Percentiles rank a stretch among this genome's conserved stretches.
These are phyloP conservation scores for Vicia villosa DNA, from an alignment of 306 rosid genomes.

Conservation along the genomic window DNA sequence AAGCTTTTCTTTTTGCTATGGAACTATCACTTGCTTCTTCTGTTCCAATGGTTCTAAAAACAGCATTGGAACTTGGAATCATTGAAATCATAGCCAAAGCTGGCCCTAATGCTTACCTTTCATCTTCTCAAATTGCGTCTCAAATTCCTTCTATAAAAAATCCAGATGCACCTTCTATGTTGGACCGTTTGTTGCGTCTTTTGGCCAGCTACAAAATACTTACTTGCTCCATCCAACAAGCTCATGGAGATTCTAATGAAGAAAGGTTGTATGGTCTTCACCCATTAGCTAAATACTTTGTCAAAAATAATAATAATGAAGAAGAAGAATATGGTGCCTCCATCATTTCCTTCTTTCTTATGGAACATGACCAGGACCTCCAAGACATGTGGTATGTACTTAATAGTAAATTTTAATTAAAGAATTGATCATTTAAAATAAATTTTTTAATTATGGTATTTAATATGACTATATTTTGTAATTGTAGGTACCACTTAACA, in stretches of 20 bases:
- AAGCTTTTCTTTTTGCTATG: constrained; percentile 24
- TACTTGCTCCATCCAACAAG: not conserved
- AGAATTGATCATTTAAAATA: too few species aligned
- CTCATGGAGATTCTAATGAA: not conserved
- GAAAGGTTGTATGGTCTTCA: constrained; percentile 13
- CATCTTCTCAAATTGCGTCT: constrained; percentile 23
- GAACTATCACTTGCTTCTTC: constrained; percentile 2
- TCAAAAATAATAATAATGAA: constrained; percentile 4
- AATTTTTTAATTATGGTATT: too few species aligned
- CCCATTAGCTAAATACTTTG: constrained; percentile 31
- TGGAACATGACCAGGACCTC: constrained; percentile 34
- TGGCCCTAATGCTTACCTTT: constrained; percentile 23
- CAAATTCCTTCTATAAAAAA: constrained; percentile 55
- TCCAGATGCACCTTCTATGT: constrained; percentile 42
- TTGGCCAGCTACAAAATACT: constrained; percentile 63
- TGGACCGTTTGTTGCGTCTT: constrained; percentile 71
- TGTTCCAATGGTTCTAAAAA: constrained; percentile 30
- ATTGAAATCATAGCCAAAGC: constrained; percentile 27
- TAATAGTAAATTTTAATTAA: too few species aligned
- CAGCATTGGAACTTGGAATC: constrained; percentile 26
- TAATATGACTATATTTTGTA: too few species aligned
- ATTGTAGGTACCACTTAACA: constrained; percentile 35
- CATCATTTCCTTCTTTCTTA: constrained; percentile 5
- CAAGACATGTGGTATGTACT: constrained; percentile 35
- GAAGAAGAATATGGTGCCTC: constrained; percentile 14